Evolutionary conservation across 2,329 filamentous ascomycete species (phyloP).

Genomic region (Colletotrichum sp.): DNA sequence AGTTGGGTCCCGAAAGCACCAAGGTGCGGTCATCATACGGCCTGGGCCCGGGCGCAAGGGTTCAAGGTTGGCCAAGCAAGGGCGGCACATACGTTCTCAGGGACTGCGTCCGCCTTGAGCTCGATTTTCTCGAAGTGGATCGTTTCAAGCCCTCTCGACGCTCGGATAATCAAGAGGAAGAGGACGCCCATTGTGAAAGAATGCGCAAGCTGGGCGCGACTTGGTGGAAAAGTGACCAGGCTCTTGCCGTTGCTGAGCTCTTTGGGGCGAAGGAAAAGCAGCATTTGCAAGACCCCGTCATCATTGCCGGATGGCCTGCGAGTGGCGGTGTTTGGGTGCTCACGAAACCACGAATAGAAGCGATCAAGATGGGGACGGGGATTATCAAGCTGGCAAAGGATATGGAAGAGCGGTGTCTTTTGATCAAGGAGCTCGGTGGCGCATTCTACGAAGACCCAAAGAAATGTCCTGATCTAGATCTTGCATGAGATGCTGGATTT

Average conservation of each 20-base stretch:
- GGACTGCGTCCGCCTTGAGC: background rate
- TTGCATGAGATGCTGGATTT: background rate
- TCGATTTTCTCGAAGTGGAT: background rate
- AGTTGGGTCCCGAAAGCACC: rapidly evolving
- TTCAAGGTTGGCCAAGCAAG: background rate
- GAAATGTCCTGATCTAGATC: background rate
- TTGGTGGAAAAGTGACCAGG: background rate
- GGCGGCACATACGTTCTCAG: background rate
- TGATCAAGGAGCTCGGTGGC: background rate
- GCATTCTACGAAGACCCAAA: background rate
- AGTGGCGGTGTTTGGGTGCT: background rate
- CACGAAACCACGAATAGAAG: background rate
- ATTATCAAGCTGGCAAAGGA: background rate
- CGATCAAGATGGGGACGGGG: background rate
- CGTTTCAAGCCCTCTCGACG: background rate
- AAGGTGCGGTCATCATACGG: background rate
- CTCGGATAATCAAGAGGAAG: background rate
- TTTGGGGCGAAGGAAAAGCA: background rate
- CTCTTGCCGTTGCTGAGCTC: background rate
- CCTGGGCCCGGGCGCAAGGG: background rate
- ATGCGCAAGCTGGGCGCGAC: background rate
- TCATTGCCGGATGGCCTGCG: background rate
- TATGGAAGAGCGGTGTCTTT: background rate
- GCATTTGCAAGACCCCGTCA: background rate
- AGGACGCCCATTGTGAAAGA: background rate